Conservation (phyloP, 768 basidiomycete genomes). For the Infundibulicybe gibba region DNA sequence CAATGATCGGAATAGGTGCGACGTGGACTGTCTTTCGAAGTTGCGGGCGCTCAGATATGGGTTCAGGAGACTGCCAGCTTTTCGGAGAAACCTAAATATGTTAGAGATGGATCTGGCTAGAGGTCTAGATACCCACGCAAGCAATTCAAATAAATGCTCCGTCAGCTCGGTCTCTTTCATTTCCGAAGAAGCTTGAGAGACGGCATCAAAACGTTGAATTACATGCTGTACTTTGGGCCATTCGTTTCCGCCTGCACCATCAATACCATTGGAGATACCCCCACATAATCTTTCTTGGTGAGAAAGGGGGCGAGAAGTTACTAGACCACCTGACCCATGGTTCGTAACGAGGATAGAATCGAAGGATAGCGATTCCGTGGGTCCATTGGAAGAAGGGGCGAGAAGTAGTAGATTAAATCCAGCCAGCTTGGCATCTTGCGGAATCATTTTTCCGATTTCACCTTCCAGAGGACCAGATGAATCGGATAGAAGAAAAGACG, state of each 20-base stretch:
- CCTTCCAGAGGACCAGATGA: conserved; percentile 43
- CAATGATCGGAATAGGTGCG: conserved; percentile 39
- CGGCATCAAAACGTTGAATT: conserved; percentile 35
- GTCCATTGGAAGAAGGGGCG: conserved; percentile 29
- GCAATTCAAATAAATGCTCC: conserved; percentile 57
- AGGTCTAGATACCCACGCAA: conserved; percentile 53
- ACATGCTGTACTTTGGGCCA: conserved; percentile 80
- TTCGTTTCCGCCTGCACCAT: conserved; percentile 50
- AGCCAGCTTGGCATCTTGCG: conserved; percentile 53
- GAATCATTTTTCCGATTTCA: conserved; percentile 42
- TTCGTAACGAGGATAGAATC: conserved; percentile 65
- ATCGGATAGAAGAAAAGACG: conserved; percentile 62
- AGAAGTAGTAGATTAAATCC: conserved; percentile 82
- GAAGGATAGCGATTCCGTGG: conserved; percentile 34
- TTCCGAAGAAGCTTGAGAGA: conserved; percentile 33
- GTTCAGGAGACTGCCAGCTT: conserved; percentile 44
- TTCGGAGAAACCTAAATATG: conserved; percentile 21
- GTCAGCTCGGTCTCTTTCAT: conserved; percentile 50
- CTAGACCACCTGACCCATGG: conserved; percentile 59
- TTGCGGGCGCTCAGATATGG: conserved; percentile 46
- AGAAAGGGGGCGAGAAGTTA: conserved; percentile 52
- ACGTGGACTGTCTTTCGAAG: conserved; percentile 65
- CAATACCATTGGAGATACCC: conserved; percentile 74
- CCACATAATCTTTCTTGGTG: conserved; percentile 45
- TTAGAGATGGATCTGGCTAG: conserved; percentile 16